These are phyloP conservation scores for Paecilomyces formosus DNA, from an alignment of 2,329 filamentous ascomycete species.

Conservation along the genomic window DNA sequence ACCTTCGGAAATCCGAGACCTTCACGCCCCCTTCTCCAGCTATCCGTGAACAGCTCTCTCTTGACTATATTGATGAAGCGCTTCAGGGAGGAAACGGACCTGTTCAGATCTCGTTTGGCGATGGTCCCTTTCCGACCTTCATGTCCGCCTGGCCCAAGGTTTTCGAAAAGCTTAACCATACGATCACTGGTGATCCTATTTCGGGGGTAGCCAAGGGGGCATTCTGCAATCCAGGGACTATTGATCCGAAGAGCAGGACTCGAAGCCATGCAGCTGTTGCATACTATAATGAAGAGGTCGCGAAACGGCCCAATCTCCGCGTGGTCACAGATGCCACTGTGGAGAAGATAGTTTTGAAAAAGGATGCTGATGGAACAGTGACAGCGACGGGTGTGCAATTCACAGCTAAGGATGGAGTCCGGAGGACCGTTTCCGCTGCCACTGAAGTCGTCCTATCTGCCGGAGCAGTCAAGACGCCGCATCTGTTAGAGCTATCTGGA, in stretches of 20 bases:
- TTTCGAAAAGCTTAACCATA: conserved; percentile 7
- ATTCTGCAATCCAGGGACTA: conserved; percentile 26
- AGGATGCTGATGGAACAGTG: not conserved
- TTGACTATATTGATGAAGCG: conserved; percentile 2
- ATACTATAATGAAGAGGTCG: conserved; percentile 6
- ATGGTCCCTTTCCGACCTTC: conserved; percentile 3
- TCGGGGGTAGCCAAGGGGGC: conserved; percentile 29
- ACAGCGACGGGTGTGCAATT: conserved; percentile 40
- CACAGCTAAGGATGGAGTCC: conserved; percentile 5
- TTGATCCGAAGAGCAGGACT: conserved; percentile 8
- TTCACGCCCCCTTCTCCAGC: conserved; percentile 14
- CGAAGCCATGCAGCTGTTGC: conserved; percentile 11
- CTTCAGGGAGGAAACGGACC: conserved; percentile 6
- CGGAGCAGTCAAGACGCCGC: conserved; percentile 37
- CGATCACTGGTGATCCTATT: conserved; percentile 18
- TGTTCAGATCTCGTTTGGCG: conserved; percentile 8
- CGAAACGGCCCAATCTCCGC: conserved; percentile 8
- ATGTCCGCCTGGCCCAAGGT: conserved; percentile 11
- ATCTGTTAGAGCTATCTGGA: conserved; percentile 41
- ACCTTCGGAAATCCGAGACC: conserved; percentile 29
- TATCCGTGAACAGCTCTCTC: conserved; percentile 4
- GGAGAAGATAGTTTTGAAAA: conserved; percentile 7
- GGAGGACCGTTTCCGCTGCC: conserved; percentile 1
- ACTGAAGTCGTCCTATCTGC: conserved; percentile 44
- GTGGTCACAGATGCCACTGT: conserved; percentile 11